Evolutionary conservation across 176 grass and related monocot species (phyloP).

Genomic region (Miscanthus lutarioriparius): DNA sequence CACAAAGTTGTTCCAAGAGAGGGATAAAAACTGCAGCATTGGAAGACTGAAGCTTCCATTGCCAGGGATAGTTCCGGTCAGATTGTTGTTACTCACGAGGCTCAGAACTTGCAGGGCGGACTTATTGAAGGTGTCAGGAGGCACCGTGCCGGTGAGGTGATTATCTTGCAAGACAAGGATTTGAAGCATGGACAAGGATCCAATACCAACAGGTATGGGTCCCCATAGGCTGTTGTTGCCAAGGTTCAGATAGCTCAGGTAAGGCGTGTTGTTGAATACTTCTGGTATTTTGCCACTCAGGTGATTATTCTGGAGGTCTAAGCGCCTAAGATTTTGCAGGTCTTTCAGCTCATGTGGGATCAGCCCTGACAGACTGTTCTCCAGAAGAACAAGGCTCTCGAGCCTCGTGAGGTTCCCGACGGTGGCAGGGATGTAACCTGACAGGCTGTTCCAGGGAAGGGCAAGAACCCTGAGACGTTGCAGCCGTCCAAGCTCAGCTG

Average conservation of each 20-base stretch:
- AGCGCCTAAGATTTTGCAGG: not conserved
- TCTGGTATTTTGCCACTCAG: not conserved
- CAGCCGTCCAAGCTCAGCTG: conserved; percentile 1
- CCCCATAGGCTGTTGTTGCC: conserved; percentile 22
- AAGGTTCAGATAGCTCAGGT: not conserved
- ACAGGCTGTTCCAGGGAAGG: not conserved
- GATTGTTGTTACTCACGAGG: not conserved
- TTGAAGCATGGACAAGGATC: not conserved
- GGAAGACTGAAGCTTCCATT: not conserved
- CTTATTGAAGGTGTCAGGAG: conserved; percentile 14
- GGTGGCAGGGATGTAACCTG: not conserved
- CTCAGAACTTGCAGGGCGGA: not conserved
- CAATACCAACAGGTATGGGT: not conserved
- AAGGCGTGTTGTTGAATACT: not conserved
- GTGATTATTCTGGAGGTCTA: fast-evolving
- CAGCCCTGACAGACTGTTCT: not conserved
- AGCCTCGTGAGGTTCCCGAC: conserved; percentile 17
- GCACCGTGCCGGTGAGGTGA: not conserved
- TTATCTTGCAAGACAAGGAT: not conserved
- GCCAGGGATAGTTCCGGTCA: not conserved
- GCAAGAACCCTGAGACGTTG: not conserved
- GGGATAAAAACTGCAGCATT: not conserved
- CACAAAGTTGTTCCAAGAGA: not conserved
- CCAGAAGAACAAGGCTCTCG: not conserved
- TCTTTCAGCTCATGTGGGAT: not conserved